A percentile compares a stretch with the other conserved stretches of the same genome.
Evolutionary conservation across 805 yeast genomes (phyloP).

Genomic region (Vanderwaltozyma verrucispora): DNA sequence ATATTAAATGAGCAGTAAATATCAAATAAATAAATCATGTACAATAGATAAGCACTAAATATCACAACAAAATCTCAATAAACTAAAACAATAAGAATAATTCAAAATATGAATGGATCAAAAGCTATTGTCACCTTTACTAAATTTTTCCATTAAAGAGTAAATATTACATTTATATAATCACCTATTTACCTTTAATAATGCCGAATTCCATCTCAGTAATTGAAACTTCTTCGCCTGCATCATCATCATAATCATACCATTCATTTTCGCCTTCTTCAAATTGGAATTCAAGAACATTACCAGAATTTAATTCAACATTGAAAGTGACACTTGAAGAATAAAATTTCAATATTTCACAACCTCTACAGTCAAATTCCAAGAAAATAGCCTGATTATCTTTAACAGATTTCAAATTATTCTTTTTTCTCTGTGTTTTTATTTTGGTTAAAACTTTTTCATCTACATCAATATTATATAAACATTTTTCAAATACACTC

Average conservation of each 20-base stretch:
- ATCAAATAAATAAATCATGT: too few relatives aligned
- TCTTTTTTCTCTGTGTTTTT: conserved; percentile 20
- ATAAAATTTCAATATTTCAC: conserved; percentile 57
- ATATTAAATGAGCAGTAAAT: too few relatives aligned
- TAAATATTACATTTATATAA: too few relatives aligned
- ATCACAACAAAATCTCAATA: too few relatives aligned
- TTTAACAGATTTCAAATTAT: conserved; percentile 14
- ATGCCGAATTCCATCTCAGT: conserved; percentile 65
- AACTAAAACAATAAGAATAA: too few relatives aligned
- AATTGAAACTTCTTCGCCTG: conserved; percentile 69
- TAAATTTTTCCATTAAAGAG: too few relatives aligned
- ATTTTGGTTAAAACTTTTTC: conserved; percentile 9
- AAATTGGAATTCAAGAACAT: conserved; percentile 26
- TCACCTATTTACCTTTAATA: conserved; percentile 28
- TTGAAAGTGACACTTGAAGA: conserved; percentile 35
- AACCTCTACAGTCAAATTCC: conserved; percentile 77
- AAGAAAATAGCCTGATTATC: conserved; percentile 34
- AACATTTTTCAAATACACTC: conserved; percentile 15
- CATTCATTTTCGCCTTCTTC: conserved; percentile 77
- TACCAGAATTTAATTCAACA: conserved; percentile 18
- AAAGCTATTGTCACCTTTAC: too few relatives aligned
- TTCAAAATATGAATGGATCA: too few relatives aligned
- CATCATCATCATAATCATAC: conserved; percentile 90
- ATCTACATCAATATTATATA: conserved; percentile 14
- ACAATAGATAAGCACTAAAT: too few relatives aligned